phyloP scores from a whole-genome alignment of 2,329 filamentous ascomycete genomes.

The Colletotrichum plurivorum region DNA sequence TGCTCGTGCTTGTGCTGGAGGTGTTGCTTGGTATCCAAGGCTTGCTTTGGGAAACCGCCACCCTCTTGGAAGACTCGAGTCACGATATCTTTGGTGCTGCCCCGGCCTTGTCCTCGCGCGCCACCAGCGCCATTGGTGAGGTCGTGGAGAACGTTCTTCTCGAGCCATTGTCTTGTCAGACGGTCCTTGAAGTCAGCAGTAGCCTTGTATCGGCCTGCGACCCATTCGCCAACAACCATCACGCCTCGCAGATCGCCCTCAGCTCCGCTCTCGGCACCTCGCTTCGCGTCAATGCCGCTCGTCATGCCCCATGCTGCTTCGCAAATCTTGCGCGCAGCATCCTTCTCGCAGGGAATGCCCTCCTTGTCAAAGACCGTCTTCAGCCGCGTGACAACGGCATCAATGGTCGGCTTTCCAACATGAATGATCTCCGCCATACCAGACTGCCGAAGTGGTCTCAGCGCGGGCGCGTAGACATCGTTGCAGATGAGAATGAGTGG shows the following conservation, averaged over 20 bases:
- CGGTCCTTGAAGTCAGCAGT: conserved; percentile 57
- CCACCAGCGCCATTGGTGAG: conserved; percentile 79
- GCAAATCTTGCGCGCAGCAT: conserved; percentile 87
- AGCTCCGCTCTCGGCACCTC: conserved; percentile 76
- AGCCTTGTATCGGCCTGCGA: conserved; percentile 77
- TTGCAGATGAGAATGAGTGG: conserved; percentile 97
- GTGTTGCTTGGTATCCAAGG: conserved; percentile 52
- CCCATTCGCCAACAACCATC: conserved; percentile 91
- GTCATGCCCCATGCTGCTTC: conserved; percentile 87
- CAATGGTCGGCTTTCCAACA: conserved; percentile 88
- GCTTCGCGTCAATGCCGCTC: conserved; percentile 77
- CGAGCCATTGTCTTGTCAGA: conserved; percentile 83
- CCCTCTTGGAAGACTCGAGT: conserved; percentile 84
- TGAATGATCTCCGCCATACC: conserved; percentile 90
- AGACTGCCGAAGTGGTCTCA: conserved; percentile 89
- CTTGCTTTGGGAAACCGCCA: conserved; percentile 79
- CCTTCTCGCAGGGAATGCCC: conserved; percentile 87
- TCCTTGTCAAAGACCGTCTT: conserved; percentile 91
- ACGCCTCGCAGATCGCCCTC: conserved; percentile 84
- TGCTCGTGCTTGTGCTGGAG: conserved; percentile 62
- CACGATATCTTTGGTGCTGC: conserved; percentile 81
- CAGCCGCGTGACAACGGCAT: conserved; percentile 86
- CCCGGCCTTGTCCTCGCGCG: conserved; percentile 79
- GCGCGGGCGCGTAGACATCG: conserved; percentile 92
- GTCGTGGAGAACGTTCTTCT: conserved; percentile 77